A percentile compares a stretch with the other conserved stretches of the same genome.
These are phyloP conservation scores for Voacanga thouarsii DNA, from an alignment of 257 asterid species.

Conservation along the genomic window DNA sequence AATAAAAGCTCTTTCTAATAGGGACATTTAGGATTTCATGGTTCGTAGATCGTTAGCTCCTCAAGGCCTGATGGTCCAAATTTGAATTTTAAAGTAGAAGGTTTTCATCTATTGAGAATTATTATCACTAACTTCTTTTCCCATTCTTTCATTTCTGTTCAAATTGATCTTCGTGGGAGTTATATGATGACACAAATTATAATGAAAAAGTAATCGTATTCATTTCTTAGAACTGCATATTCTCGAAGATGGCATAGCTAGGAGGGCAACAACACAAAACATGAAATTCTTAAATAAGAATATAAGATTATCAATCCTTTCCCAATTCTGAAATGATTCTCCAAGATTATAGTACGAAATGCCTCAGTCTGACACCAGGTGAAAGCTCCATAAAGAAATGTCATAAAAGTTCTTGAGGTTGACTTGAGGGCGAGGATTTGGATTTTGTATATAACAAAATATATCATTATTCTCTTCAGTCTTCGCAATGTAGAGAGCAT, in stretches of 20 bases:
- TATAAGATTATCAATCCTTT: not conserved
- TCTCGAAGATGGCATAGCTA: not conserved
- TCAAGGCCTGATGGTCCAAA: too few relatives aligned
- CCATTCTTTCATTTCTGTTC: not conserved
- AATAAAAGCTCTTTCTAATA: not conserved
- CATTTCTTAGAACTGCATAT: not conserved
- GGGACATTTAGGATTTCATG: not conserved
- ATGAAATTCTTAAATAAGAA: not conserved
- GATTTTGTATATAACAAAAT: not conserved
- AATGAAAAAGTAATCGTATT: not conserved
- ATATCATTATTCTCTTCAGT: not conserved
- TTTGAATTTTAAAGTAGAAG: too few relatives aligned
- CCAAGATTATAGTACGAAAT: too few relatives aligned
- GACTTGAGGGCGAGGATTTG: not conserved
- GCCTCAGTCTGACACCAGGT: not conserved
- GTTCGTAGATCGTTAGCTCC: too few relatives aligned
- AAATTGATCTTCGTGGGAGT: not conserved
- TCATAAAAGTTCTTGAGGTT: not conserved
- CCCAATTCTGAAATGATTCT: not conserved
- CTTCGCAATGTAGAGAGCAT: too few relatives aligned
- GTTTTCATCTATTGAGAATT: too few relatives aligned
- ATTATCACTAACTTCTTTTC: not conserved
- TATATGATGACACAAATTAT: not conserved
- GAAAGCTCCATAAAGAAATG: not conserved
- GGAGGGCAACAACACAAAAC: not conserved